phyloP scores from a whole-genome alignment of 169 alveolate genomes.

The Cryptosporidium xiaoi region DNA sequence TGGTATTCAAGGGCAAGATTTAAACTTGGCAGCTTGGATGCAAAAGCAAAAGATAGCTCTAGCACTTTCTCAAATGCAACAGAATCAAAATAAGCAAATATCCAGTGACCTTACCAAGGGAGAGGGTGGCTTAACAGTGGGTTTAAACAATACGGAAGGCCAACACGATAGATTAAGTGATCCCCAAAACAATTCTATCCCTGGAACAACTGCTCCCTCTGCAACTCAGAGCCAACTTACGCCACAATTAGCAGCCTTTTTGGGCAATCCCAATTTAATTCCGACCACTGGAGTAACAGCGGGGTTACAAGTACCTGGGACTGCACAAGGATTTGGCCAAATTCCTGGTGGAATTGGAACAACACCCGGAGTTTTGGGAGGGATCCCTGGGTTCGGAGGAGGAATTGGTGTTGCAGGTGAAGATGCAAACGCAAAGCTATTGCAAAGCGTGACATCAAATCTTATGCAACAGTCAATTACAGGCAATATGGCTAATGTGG shows the following conservation, averaged over 20 bases:
- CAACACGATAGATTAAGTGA: too few relatives aligned
- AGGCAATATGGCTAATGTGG: constrained; percentile 14
- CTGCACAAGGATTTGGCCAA: neutral
- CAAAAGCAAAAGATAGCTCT: constrained; percentile 60
- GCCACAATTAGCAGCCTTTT: constrained; percentile 64
- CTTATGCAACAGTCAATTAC: constrained; percentile 3
- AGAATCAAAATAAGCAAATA: neutral
- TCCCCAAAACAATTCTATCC: neutral
- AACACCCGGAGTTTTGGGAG: constrained; percentile 11
- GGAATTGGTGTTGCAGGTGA: neutral
- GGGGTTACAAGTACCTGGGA: neutral
- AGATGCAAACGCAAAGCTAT: neutral
- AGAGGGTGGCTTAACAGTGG: too few relatives aligned
- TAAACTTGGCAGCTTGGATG: constrained; percentile 63
- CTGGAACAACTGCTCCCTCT: neutral
- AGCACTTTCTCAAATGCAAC: constrained; percentile 61
- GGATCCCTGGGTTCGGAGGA: constrained; percentile 7
- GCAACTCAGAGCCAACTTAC: constrained; percentile 13
- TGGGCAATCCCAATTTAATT: constrained; percentile 61
- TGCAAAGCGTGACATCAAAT: neutral
- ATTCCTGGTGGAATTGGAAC: neutral
- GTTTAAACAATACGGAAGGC: too few relatives aligned
- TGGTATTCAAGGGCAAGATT: constrained; percentile 71
- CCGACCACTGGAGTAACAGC: constrained; percentile 29
- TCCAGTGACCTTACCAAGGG: too few relatives aligned